Evolutionary conservation across 2,329 filamentous ascomycete genomes (phyloP), one percentile per base, ranked within the genome.

Genomic region (Fusarium poae): DNA sequence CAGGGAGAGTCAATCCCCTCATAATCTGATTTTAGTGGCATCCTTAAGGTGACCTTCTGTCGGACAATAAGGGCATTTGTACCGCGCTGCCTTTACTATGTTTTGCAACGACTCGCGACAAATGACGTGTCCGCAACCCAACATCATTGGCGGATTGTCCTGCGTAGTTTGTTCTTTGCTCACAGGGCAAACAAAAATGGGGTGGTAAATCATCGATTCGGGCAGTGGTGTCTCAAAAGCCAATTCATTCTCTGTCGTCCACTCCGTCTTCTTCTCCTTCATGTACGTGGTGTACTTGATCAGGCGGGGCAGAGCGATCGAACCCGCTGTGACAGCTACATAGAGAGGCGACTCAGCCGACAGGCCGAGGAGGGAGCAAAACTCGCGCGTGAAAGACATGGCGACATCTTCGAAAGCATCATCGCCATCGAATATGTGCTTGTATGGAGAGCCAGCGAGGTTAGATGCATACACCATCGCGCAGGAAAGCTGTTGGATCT

Each of bases 21-120:
- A 93, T 45, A 94, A 79, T 52, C 89, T 88, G 44, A 96, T 91
- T 77, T 90, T 89, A 72, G 84, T 86, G 9, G 94, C 93, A 56
- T 97, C 93, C 70, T 88, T 89, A 3, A 92, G 83, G 68, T 90
- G 85, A 45, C 93, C 93, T 79, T 98, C 95, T 30, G 83, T 89
- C 0, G 96, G 96, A 76, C 96, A 99, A 77, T 99, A 99, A 0
- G 96, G 96, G 75, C 96, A 99, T 79, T 99, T 99, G 84, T 97
- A 97, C 62, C 91, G 84, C 42, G 83, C 86, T 1, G 91, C 91
- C 80, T 97, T 97, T 56, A 90, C 90, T 42, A 98, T 84, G 75
- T 89, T 90, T 63, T 91, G 88, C 51, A 99, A 82, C 34, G 91
- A 94, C 75, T 97, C 94, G 68, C 90, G 87, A 20, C 94, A 94